These are phyloP conservation scores for Echium plantagineum DNA, from an alignment of 257 asterid genomes.

Conservation along the genomic window DNA sequence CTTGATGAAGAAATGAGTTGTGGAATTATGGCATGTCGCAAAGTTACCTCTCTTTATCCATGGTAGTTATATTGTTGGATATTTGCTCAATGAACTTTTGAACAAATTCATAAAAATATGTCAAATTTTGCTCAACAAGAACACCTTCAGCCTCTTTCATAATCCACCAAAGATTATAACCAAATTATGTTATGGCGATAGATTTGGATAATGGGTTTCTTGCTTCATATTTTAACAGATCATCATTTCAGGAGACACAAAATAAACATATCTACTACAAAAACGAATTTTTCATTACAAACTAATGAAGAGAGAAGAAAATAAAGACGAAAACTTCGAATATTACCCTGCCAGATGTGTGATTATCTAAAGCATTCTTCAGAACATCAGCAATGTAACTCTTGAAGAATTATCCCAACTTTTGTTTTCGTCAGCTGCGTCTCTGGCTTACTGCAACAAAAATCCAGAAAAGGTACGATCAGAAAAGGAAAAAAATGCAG, in stretches of 20 bases:
- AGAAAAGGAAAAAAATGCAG: background rate
- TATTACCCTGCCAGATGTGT: constrained; percentile 70
- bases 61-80: constrained; percentile 31
- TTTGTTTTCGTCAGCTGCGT: constrained; percentile 44
- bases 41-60: constrained; percentile 34
- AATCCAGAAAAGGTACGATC: background rate
- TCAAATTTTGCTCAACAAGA: constrained; percentile 38
- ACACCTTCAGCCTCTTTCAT: constrained; percentile 70
- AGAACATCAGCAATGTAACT: constrained; percentile 70
- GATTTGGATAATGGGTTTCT: too few species aligned
- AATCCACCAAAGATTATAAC: background rate
- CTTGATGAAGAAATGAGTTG: background rate
- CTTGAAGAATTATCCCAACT: constrained; percentile 54
- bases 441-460: constrained; percentile 50
- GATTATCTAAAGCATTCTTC: constrained; percentile 36
- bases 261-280: too few species aligned
- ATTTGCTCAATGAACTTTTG: constrained; percentile 43
- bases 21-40: background rate
- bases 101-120: constrained; percentile 51
- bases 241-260: too few species aligned
- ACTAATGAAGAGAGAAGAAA: background rate
- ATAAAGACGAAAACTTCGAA: background rate
- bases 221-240: too few species aligned
- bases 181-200: background rate
- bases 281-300: too few species aligned